Base-by-base conservation (phyloP, 352 stramenopile genomes). In the Pythium plurisporium region DNA sequence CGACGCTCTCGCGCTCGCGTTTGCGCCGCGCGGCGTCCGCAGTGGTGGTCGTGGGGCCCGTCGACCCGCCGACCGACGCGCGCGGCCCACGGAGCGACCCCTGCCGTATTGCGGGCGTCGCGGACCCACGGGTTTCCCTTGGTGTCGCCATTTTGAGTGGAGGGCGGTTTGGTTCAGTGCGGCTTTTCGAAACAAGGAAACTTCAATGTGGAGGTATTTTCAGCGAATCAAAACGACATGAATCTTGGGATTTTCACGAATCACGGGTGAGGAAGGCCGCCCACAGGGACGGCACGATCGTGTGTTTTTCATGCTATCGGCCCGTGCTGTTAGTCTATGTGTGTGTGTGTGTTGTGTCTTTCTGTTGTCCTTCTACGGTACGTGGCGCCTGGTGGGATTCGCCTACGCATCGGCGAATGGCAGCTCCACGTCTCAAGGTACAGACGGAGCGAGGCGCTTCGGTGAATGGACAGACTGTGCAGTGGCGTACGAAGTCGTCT, bases 1-100 rank as follows among this genome's bases (percentile, higher is more conserved):
- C 34, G 25, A 76, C 64, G 27, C 14, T 23, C 19, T 64, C 54
- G 14, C 50, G 50, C 42, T 63, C 48, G 20, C 61, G 61, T 31
- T 64, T 47, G 36, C 48, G 61, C 12, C 50, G 40, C 46, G 54
- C 33, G 0, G 53, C 27, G 5, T 52, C 47, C 10, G 40, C 14
- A 10, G 41, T 33, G 43, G 27, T 40, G 14, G 44, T 27, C 17
- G 48, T 44, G 22, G 51, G 33, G 23, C 38, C 41, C 12, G 42
- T 36, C 42, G 10, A 11, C n/a, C n/a, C n/a, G n/a, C n/a, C n/a
- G n/a, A n/a, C n/a, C n/a, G n/a, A n/a, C n/a, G n/a, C n/a, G n/a
- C n/a, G n/a, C n/a, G n/a, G n/a, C n/a, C n/a, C n/a, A n/a, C n/a
- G n/a, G n/a, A n/a, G n/a, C n/a, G n/a, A n/a, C n/a, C n/a, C n/a